Percentiles rank a stretch among this genome's conserved stretches.
Conservation (phyloP, 208 protist species). For the Borovskyia barvae region DNA sequence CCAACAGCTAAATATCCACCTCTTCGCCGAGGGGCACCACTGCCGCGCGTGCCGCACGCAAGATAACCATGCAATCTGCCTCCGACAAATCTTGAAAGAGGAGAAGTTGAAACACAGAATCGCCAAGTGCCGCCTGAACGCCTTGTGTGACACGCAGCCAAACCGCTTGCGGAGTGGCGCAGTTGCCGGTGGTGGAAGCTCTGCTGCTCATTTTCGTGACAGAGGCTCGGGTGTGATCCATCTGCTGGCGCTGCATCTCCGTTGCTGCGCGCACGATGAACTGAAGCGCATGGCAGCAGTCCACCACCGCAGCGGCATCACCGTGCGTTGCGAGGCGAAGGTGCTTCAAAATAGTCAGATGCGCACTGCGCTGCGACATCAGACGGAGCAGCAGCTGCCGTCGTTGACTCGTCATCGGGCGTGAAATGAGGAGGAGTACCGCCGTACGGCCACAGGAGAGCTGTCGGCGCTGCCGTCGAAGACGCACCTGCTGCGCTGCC, state of each 20-base stretch:
- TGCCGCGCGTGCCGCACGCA: constrained; percentile 42
- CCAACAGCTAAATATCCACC: too few species aligned
- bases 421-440: constrained; percentile 60
- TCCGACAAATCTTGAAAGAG: constrained; percentile 71
- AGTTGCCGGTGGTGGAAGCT: neutral
- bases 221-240: neutral
- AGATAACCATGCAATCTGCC: constrained; percentile 57
- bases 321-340: constrained; percentile 58
- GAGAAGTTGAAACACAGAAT: constrained; percentile 56
- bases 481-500: constrained; percentile 6
- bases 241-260: constrained; percentile 28
- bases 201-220: neutral
- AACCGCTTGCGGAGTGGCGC: constrained; percentile 7
- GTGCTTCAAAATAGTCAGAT: constrained; percentile 80
- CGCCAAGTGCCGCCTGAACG: constrained; percentile 56
- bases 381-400: constrained; percentile 43
- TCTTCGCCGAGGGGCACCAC: neutral
- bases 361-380: constrained; percentile 54
- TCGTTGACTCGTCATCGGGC: constrained; percentile 43
- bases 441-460: constrained; percentile 68
- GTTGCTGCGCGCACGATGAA: constrained; percentile 51
- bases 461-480: constrained; percentile 59
- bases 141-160: constrained; percentile 49
- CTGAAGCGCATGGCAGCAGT: constrained; percentile 72
- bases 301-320: constrained; percentile 51